Conservation (phyloP, 192 early-diverging fungal genomes). For the Entomortierella beljakovae region DNA sequence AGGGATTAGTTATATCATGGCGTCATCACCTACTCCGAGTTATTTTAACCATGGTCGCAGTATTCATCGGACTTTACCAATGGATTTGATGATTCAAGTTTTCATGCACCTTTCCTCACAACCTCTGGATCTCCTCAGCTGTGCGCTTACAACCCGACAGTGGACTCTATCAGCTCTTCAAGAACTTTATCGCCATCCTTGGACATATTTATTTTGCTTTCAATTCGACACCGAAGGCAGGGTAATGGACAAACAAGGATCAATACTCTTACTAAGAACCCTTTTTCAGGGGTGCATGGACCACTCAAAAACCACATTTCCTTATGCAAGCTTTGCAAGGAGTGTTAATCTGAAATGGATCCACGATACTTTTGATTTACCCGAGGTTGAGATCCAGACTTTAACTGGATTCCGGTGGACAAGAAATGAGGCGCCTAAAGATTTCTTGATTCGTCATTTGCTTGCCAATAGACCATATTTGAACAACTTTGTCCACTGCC, state of each 20-base stretch:
- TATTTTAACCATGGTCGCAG: constrained; percentile 8
- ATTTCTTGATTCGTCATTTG: constrained; percentile 44
- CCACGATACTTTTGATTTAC: constrained; percentile 48
- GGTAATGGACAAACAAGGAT: constrained; percentile 47
- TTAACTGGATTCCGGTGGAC: constrained; percentile 49
- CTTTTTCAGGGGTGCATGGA: constrained; percentile 51
- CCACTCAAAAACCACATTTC: constrained; percentile 23
- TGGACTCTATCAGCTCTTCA: constrained; percentile 41
- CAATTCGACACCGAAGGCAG: constrained; percentile 46
- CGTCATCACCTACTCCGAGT: background rate
- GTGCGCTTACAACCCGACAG: constrained; percentile 30
- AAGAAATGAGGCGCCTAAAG: constrained; percentile 45
- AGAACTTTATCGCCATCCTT: constrained; percentile 51
- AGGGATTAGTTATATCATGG: constrained; percentile 6
- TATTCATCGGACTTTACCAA: constrained; percentile 23
- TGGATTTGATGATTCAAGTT: constrained; percentile 40
- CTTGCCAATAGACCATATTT: constrained; percentile 46
- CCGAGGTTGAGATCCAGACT: constrained; percentile 44
- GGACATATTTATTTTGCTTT: constrained; percentile 40
- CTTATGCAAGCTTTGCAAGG: constrained; percentile 45
- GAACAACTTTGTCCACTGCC: constrained; percentile 43
- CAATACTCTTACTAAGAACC: constrained; percentile 45
- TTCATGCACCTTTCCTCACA: constrained; percentile 35
- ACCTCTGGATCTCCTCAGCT: constrained; percentile 39
- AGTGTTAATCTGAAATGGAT: constrained; percentile 53